Conservation (phyloP, 2,329 filamentous ascomycete genomes). For the Fusarium protoensiforme region DNA sequence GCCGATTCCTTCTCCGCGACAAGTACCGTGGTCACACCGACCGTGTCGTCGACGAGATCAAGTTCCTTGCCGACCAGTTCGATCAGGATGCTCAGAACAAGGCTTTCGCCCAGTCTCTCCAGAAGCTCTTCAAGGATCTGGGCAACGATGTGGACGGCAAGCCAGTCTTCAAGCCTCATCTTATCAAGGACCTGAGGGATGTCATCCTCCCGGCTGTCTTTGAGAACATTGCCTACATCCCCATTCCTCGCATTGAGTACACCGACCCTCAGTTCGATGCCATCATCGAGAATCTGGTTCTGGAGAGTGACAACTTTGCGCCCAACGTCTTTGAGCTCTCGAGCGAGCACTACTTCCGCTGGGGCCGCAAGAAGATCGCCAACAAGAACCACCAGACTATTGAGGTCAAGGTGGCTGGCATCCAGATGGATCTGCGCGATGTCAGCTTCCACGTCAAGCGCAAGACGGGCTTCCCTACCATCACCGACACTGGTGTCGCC, state of each 20-base stretch:
- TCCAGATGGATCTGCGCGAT: conserved; percentile 92
- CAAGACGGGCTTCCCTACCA: conserved; percentile 90
- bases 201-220: conserved; percentile 87
- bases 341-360: conserved; percentile 94
- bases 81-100: conserved; percentile 89
- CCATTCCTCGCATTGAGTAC: conserved; percentile 94
- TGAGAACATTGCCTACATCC: conserved; percentile 88
- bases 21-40: conserved; percentile 90
- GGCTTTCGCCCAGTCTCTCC: conserved; percentile 77
- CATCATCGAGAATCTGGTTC: conserved; percentile 91
- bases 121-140: conserved; percentile 89
- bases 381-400: conserved; percentile 85
- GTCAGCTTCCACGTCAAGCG: conserved; percentile 95
- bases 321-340: conserved; percentile 90
- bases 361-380: conserved; percentile 87
- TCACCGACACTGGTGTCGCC: conserved; percentile 88
- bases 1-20: conserved; percentile 85
- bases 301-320: conserved; percentile 97
- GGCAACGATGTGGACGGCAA: conserved; percentile 89
- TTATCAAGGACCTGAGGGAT: conserved; percentile 88
- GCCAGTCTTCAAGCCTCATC: conserved; percentile 89
- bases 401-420: conserved; percentile 85
- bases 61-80: conserved; percentile 90
- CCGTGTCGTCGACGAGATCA: conserved; percentile 87
- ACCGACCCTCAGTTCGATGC: conserved; percentile 86